phyloP scores from a whole-genome alignment of 164 flowering plant genomes.

The Aristolochia contorta region DNA sequence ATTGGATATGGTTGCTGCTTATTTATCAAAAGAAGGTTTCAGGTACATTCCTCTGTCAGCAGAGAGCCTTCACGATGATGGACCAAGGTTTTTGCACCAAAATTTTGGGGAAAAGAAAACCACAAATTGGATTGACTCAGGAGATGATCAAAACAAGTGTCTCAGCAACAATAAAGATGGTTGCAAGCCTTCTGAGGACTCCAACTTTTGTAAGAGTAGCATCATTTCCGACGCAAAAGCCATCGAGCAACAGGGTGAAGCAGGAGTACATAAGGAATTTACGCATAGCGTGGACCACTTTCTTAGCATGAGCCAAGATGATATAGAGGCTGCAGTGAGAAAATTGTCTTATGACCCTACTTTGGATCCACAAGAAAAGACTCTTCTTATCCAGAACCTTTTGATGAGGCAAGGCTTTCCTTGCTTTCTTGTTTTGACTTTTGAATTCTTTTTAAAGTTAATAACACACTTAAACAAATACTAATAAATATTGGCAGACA shows the following conservation, averaged over 20 bases:
- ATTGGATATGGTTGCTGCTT: constrained; percentile 34
- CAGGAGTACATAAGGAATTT: constrained; percentile 14
- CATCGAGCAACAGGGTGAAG: constrained; percentile 15
- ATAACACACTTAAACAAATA: neutral
- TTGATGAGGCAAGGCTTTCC: constrained; percentile 44
- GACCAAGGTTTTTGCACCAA: constrained; percentile 3
- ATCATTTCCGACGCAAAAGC: constrained; percentile 15
- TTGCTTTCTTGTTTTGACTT: neutral
- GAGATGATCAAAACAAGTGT: constrained; percentile 13
- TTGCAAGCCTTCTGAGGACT: constrained; percentile 17
- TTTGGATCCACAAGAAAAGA: constrained; percentile 45
- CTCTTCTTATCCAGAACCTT: constrained; percentile 57
- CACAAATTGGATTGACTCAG: constrained; percentile 11
- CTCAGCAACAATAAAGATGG: constrained; percentile 11
- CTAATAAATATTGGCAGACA: neutral
- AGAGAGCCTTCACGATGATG: constrained; percentile 11
- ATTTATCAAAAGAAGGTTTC: constrained; percentile 34
- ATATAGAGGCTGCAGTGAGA: constrained; percentile 53
- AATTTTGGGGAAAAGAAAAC: constrained; percentile 10
- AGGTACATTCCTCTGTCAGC: constrained; percentile 7
- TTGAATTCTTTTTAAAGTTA: neutral
- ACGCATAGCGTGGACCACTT: constrained; percentile 25
- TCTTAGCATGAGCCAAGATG: constrained; percentile 45
- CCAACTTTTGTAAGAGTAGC: constrained; percentile 11
- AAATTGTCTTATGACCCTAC: constrained; percentile 50